Conservation (phyloP, 768 basidiomycete genomes). For the Auriscalpium orientale region DNA sequence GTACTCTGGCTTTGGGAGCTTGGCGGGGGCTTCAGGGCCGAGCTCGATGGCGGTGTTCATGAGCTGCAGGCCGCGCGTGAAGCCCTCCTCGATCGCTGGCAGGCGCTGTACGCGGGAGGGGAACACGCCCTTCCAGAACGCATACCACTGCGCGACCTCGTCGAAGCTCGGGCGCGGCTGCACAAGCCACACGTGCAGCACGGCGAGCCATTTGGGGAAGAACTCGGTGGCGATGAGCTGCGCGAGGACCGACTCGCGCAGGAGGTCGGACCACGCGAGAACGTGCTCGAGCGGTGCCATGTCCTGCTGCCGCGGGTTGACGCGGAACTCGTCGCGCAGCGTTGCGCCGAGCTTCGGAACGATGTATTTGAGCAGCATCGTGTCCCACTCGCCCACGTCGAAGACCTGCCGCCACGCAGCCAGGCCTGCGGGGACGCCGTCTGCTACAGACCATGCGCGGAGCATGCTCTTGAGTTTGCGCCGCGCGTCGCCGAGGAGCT, state of each 20-base stretch:
- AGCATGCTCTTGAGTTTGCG: constrained; percentile 78
- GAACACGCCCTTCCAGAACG: constrained; percentile 80
- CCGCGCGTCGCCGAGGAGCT: constrained; percentile 78
- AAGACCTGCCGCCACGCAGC: constrained; percentile 75
- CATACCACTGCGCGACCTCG: constrained; percentile 91
- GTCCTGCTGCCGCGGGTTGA: constrained; percentile 89
- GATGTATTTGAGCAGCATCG: constrained; percentile 81
- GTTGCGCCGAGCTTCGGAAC: constrained; percentile 83
- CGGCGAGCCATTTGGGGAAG: constrained; percentile 95
- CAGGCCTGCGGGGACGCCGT: constrained; percentile 72
- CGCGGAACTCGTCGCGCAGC: constrained; percentile 76
- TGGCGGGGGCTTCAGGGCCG: constrained; percentile 65
- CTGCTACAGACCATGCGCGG: constrained; percentile 64
- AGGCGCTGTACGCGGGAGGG: constrained; percentile 61
- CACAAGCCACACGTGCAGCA: constrained; percentile 88
- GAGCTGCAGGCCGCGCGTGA: constrained; percentile 81
- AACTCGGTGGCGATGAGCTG: constrained; percentile 87
- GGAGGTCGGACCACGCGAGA: constrained; percentile 65
- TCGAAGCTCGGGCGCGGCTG: constrained; percentile 83
- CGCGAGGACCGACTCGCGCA: constrained; percentile 70
- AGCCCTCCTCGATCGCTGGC: constrained; percentile 65
- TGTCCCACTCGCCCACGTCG: constrained; percentile 78
- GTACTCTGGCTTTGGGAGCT: constrained; percentile 62
- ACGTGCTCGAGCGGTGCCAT: constrained; percentile 76
- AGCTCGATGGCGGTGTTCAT: constrained; percentile 93